phyloP scores from a whole-genome alignment of 306 rosid genomes.

The Canavalia gladiata region DNA sequence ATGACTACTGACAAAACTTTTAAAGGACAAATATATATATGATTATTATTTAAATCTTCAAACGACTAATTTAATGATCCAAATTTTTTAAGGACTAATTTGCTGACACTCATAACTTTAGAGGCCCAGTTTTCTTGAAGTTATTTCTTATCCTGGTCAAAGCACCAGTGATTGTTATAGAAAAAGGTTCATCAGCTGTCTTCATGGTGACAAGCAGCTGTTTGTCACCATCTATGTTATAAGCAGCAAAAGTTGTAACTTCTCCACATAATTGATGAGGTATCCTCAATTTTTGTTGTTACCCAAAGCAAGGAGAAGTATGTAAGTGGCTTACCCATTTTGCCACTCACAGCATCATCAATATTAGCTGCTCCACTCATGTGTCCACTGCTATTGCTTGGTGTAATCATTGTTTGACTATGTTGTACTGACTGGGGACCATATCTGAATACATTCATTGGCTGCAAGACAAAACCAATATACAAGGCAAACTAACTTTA shows the following conservation, averaged over 20 bases:
- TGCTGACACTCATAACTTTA: too few relatives aligned
- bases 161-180: neutral
- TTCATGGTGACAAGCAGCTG: neutral
- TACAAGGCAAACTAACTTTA: slow-evolving; percentile 24
- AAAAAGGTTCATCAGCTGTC: neutral
- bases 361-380: slow-evolving; percentile 56
- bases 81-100: too few relatives aligned
- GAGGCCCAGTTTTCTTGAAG: neutral
- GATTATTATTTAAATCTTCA: too few relatives aligned
- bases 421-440: slow-evolving; percentile 67
- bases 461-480: slow-evolving; percentile 58
- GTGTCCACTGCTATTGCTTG: slow-evolving; percentile 57
- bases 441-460: slow-evolving; percentile 70
- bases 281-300: slow-evolving; percentile 14
- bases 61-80: too few relatives aligned
- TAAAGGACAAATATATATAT: too few relatives aligned
- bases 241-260: slow-evolving; percentile 8
- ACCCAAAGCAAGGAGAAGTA: slow-evolving; percentile 11
- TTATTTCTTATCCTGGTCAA: slow-evolving; percentile 8
- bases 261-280: slow-evolving; percentile 25
- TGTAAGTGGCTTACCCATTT: slow-evolving; percentile 55
- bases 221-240: slow-evolving; percentile 20
- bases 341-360: slow-evolving; percentile 59
- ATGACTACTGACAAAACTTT: too few relatives aligned
- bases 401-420: slow-evolving; percentile 64